Evolutionary conservation across 2,329 filamentous ascomycete species (phyloP), one percentile per base, ranked within the genome.

Genomic region (Venturia nashicola): DNA sequence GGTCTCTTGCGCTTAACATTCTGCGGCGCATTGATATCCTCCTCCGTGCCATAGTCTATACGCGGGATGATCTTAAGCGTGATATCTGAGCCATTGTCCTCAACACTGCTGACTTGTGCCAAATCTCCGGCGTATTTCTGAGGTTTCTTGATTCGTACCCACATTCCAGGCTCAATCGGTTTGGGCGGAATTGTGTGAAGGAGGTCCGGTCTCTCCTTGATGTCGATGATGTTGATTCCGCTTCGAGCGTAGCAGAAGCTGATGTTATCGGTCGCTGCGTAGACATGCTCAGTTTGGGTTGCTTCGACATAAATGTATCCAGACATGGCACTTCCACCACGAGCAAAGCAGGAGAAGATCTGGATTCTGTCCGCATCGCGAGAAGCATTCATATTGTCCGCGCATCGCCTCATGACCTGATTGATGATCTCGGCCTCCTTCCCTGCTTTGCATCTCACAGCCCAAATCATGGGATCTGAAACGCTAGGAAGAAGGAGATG

Each of bases 131-230:
- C 84, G 75, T 99, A 95, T 72, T 92, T 89, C 55, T 87, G 82
- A 2, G 86, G 86, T 63, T 90, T 85, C 73, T 86, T 87, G 67
- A 97, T 86, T 67, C 94, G 90, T 61, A 97, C 93, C 83, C 94
- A 99, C 44, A 91, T 91, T 67, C 93, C 93, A 11, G 88, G 89
- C 69, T 94, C 86, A 42, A 99, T 80, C 34, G 86, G 86, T 59
- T 91, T 89, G 2, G 89, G 93, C 78, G 96, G 96, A 66, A 86
- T 87, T 36, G 96, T 90, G 61, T 91, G 86, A 20, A 99, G 81
- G n/a, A 99, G 83, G 75, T 97, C 94, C 1, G 94, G 93, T 87
- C 97, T 96, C 76, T 99, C 94, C 74, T 96, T 96, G 71, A 97
- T 91, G 60, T 94, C 90, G 51, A 99, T 91, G 61, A 97, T 80